phyloP scores from a whole-genome alignment of 75 land plant genomes.

The Cryptomeria japonica region DNA sequence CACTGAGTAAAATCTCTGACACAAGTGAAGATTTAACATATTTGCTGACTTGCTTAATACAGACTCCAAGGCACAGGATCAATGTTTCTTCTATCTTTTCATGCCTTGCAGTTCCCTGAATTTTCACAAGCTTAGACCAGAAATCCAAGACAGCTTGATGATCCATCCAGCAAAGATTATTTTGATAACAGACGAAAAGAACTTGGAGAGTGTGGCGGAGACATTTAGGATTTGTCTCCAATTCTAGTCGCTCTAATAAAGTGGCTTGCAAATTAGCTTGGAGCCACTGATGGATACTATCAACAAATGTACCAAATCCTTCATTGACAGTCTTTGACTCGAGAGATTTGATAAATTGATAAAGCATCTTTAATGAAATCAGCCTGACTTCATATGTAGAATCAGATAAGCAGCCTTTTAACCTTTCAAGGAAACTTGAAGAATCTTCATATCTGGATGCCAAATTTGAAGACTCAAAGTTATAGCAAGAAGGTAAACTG shows the following conservation, averaged over 20 bases:
- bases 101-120: slow-evolving; percentile 48
- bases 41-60: slow-evolving; percentile 45
- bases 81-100: slow-evolving; percentile 61
- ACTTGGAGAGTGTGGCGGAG: slow-evolving; percentile 61
- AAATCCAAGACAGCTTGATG: slow-evolving; percentile 36
- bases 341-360: slow-evolving; percentile 34
- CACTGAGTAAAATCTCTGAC: slow-evolving; percentile 4
- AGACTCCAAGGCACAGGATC: slow-evolving; percentile 79
- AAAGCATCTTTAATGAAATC: slow-evolving; percentile 72
- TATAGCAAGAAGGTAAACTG: slow-evolving; percentile 4
- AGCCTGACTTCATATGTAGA: slow-evolving; percentile 86
- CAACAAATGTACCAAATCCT: background rate
- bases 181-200: slow-evolving; percentile 61
- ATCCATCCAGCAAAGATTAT: slow-evolving; percentile 28
- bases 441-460: slow-evolving; percentile 3
- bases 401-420: slow-evolving; percentile 52
- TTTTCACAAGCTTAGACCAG: slow-evolving; percentile 60
- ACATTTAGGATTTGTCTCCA: slow-evolving; percentile 76
- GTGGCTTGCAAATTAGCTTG: slow-evolving; percentile 44
- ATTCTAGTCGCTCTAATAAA: slow-evolving; percentile 45
- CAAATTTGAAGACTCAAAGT: background rate
- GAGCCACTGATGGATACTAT: slow-evolving; percentile 34
- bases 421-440: slow-evolving; percentile 13
- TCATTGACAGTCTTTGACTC: slow-evolving; percentile 4
- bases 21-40: slow-evolving; percentile 14